Evolutionary conservation across 352 stramenopile genomes (phyloP).

Genomic region (Globisporangium cederbergense): DNA sequence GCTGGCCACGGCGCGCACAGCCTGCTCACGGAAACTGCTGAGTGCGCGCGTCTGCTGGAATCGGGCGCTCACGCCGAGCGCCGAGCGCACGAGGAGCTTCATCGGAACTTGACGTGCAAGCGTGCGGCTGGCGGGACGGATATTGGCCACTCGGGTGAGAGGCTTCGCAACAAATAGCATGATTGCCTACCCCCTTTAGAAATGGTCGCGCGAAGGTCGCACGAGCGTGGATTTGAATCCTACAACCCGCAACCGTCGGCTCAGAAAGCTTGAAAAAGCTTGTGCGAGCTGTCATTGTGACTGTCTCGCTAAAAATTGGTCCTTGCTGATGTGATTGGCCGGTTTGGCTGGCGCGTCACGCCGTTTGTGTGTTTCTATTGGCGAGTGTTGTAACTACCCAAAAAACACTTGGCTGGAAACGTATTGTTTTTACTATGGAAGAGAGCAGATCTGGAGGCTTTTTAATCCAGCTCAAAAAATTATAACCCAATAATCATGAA

Average conservation of each 20-base stretch:
- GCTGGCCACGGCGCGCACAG: slow-evolving; percentile 50
- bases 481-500: no score
- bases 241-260: background rate
- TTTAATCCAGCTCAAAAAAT: no score
- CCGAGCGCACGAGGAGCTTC: slow-evolving; percentile 9
- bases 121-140: slow-evolving; percentile 1
- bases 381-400: no score
- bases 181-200: background rate
- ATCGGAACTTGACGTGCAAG: background rate
- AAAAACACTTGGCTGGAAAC: no score
- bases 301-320: no score
- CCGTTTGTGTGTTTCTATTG: no score
- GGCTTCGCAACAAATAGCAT: background rate
- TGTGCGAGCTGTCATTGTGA: no score
- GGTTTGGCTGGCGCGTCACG: no score
- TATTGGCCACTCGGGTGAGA: slow-evolving; percentile 3
- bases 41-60: slow-evolving; percentile 22
- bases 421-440: no score
- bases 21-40: slow-evolving; percentile 62
- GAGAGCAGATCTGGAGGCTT: no score
- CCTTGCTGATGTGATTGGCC: no score
- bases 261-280: no score
- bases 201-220: background rate
- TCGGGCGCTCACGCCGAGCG: background rate
- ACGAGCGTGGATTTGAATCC: background rate